Conservation (phyloP, 768 basidiomycete species). For the Baorangia bicolor region DNA sequence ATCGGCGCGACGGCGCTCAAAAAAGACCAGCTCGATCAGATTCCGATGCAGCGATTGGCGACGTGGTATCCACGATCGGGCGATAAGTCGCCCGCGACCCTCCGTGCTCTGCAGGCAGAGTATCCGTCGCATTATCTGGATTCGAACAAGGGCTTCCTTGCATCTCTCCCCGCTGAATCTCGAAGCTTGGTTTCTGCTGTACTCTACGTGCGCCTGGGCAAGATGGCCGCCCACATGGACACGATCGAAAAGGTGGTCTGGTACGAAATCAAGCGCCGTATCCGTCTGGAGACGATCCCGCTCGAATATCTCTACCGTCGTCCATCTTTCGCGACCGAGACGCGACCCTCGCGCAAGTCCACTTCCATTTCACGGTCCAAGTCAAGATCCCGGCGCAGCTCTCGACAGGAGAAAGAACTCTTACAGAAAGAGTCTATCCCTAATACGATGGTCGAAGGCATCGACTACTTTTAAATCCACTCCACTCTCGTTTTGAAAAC, state of each 20-base stretch:
- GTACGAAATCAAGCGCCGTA: slow-evolving; percentile 36
- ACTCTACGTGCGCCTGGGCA: slow-evolving; percentile 34
- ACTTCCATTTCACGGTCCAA: slow-evolving; percentile 3
- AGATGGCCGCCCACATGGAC: slow-evolving; percentile 40
- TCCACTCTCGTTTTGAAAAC: not conserved
- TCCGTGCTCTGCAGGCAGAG: slow-evolving; percentile 39
- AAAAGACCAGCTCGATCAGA: slow-evolving; percentile 39
- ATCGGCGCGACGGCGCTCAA: slow-evolving; percentile 45
- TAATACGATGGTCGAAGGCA: slow-evolving; percentile 26
- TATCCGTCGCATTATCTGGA: slow-evolving; percentile 39
- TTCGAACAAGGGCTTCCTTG: slow-evolving; percentile 33
- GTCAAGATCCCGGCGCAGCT: slow-evolving; percentile 5
- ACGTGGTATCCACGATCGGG: slow-evolving; percentile 29
- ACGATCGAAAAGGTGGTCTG: slow-evolving; percentile 36
- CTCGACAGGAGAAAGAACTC: not conserved
- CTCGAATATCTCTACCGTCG: slow-evolving; percentile 20
- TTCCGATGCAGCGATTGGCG: slow-evolving; percentile 30
- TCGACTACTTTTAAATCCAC: slow-evolving; percentile 37
- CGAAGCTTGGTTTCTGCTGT: slow-evolving; percentile 34
- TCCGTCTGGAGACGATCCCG: slow-evolving; percentile 25
- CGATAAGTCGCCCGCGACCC: slow-evolving; percentile 28
- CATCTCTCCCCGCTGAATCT: slow-evolving; percentile 36
- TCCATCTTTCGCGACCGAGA: not conserved
- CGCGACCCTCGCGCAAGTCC: not conserved
- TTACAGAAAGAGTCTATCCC: not conserved